Evolutionary conservation across 1,139 yeast species (phyloP).

Genomic region (Sugiyamaella castrensis): DNA sequence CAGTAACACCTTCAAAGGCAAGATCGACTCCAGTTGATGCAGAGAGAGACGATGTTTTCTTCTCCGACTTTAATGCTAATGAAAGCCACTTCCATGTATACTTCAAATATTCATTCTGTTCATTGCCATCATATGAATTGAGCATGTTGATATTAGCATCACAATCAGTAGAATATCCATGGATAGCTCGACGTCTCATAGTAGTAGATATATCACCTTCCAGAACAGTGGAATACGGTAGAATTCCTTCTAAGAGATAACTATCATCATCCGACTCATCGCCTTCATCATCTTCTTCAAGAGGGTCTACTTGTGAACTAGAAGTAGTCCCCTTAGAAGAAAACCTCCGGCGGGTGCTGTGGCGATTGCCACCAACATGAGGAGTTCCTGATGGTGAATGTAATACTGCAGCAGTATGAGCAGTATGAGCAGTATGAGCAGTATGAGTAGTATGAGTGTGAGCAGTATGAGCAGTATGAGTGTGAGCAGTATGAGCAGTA

Average conservation of each 20-base stretch:
- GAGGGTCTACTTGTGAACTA: conserved; percentile 12
- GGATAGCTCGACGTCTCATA: conserved; percentile 64
- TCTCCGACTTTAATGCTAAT: conserved; percentile 64
- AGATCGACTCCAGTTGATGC: conserved; percentile 58
- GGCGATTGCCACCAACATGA: too few species aligned
- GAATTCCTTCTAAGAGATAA: conserved; percentile 22
- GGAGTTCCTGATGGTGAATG: too few species aligned
- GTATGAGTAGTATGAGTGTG: too few species aligned
- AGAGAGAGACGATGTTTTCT: conserved; percentile 65
- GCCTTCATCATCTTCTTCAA: conserved; percentile 22
- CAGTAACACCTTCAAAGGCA: conserved; percentile 83
- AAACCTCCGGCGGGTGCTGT: conserved; percentile 1
- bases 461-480: too few species aligned
- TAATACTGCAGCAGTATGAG: too few species aligned
- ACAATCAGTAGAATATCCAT: conserved; percentile 75
- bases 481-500: too few species aligned
- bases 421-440: too few species aligned
- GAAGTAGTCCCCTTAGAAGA: conserved; percentile 2
- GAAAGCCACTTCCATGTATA: conserved; percentile 91
- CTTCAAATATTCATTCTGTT: conserved; percentile 52
- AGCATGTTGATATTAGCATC: conserved; percentile 60
- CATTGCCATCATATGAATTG: conserved; percentile 38
- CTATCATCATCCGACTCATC: conserved; percentile 27
- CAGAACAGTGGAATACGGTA: conserved; percentile 28
- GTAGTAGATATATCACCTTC: conserved; percentile 38